phyloP scores from a whole-genome alignment of 2,329 filamentous ascomycete species.

The Arthrinium puccinioides region DNA sequence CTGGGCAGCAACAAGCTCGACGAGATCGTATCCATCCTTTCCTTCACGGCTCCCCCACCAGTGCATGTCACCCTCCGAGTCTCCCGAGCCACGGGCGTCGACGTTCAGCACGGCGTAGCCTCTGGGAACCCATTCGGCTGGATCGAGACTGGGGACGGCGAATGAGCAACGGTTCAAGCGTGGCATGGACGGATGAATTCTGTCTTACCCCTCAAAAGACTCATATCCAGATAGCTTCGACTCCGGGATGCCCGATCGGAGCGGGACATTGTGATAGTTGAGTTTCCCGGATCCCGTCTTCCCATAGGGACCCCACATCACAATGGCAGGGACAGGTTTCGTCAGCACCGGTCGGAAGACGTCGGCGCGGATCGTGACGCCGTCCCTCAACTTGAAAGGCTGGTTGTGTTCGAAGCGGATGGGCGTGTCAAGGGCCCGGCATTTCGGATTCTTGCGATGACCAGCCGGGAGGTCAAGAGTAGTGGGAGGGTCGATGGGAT shows the following conservation, averaged over 20 bases:
- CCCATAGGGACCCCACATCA: constrained; percentile 19
- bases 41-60: constrained; percentile 19
- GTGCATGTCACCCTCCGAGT: constrained; percentile 18
- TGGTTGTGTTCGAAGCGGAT: constrained; percentile 13
- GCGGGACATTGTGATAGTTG: constrained; percentile 8
- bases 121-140: constrained; percentile 19
- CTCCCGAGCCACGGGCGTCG: constrained; percentile 17
- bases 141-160: constrained; percentile 12
- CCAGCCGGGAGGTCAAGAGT: background rate
- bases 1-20: constrained; percentile 13
- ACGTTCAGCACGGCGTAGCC: constrained; percentile 23
- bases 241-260: constrained; percentile 7
- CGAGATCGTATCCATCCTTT: constrained; percentile 16
- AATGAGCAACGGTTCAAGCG: constrained; percentile 1
- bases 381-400: constrained; percentile 17
- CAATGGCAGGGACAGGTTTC: constrained; percentile 17
- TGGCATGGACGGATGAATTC: too few species aligned
- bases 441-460: background rate
- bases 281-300: constrained; percentile 15
- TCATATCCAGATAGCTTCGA: constrained; percentile 12
- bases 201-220: constrained; percentile 9
- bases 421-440: background rate
- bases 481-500: background rate
- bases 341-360: constrained; percentile 15
- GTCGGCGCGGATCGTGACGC: constrained; percentile 15